phyloP scores from a whole-genome alignment of 306 rosid species.

The Vigna angularis region DNA sequence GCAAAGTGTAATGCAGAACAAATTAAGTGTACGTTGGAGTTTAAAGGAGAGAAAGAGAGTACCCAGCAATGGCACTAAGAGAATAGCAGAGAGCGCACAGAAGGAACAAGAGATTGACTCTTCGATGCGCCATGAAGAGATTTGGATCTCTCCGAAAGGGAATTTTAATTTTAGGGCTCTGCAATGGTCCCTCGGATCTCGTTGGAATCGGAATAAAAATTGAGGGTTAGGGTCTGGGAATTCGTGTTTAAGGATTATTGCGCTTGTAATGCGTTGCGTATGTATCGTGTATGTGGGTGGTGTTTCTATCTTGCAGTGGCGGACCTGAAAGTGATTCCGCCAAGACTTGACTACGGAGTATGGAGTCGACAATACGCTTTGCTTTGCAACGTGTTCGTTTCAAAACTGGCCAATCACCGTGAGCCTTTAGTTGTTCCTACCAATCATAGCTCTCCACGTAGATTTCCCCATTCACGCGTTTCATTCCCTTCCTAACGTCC shows the following conservation, averaged over 20 bases:
- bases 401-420: conserved; percentile 63
- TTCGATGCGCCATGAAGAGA: conserved; percentile 76
- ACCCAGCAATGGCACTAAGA: conserved; percentile 79
- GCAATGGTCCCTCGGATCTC: conserved; percentile 33
- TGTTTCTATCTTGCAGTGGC: conserved; percentile 20
- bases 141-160: conserved; percentile 48
- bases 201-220: background rate
- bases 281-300: background rate
- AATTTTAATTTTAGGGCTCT: conserved; percentile 39
- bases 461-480: background rate
- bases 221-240: conserved; percentile 37
- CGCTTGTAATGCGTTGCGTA: no score
- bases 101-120: conserved; percentile 58
- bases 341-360: conserved; percentile 37
- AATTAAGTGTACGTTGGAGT: background rate
- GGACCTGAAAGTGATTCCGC: conserved; percentile 43
- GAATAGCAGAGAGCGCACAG: conserved; percentile 68
- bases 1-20: background rate
- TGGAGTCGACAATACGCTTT: conserved; percentile 39
- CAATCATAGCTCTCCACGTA: conserved; percentile 56
- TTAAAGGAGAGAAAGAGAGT: conserved; percentile 18
- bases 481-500: conserved; percentile 7
- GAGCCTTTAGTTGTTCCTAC: conserved; percentile 35
- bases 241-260: background rate
- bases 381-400: conserved; percentile 69